These are phyloP conservation scores for Phytophthora brassicae DNA, from an alignment of 352 stramenopile genomes.

Conservation along the genomic window DNA sequence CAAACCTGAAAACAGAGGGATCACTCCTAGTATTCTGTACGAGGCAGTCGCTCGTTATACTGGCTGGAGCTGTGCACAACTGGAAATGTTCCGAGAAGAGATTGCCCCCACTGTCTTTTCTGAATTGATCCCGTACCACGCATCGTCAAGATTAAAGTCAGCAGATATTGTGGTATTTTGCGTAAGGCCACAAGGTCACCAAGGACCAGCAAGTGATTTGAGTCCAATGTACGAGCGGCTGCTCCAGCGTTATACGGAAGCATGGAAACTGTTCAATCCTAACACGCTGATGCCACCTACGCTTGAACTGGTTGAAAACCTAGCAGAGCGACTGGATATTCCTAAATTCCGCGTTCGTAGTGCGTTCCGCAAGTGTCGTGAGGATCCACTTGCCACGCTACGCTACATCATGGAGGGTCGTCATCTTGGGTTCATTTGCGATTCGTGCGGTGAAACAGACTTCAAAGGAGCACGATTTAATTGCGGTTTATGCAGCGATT, in stretches of 20 bases:
- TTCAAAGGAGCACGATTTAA: conserved; percentile 78
- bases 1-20: conserved; percentile 4
- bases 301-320: conserved; percentile 61
- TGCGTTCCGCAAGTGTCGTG: conserved; percentile 77
- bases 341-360: conserved; percentile 80
- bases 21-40: conserved; percentile 46
- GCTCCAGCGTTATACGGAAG: conserved; percentile 40
- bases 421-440: conserved; percentile 82
- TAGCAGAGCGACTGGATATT: conserved; percentile 73
- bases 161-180: conserved; percentile 73
- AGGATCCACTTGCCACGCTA: conserved; percentile 64
- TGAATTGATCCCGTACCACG: conserved; percentile 40
- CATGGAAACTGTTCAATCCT: conserved; percentile 35
- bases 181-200: conserved; percentile 23
- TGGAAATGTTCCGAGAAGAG: conserved; percentile 76
- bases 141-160: conserved; percentile 32
- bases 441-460: conserved; percentile 79
- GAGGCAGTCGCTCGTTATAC: conserved; percentile 46
- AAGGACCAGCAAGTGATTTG: not conserved
- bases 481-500: conserved; percentile 74
- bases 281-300: conserved; percentile 31
- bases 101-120: conserved; percentile 67
- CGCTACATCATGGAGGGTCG: conserved; percentile 83
- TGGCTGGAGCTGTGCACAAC: conserved; percentile 42
- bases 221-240: conserved; percentile 30